Evolutionary conservation across 2,329 filamentous ascomycete genomes (phyloP), one percentile per base, ranked within the genome.

Genomic region (Aspergillus terreus): DNA sequence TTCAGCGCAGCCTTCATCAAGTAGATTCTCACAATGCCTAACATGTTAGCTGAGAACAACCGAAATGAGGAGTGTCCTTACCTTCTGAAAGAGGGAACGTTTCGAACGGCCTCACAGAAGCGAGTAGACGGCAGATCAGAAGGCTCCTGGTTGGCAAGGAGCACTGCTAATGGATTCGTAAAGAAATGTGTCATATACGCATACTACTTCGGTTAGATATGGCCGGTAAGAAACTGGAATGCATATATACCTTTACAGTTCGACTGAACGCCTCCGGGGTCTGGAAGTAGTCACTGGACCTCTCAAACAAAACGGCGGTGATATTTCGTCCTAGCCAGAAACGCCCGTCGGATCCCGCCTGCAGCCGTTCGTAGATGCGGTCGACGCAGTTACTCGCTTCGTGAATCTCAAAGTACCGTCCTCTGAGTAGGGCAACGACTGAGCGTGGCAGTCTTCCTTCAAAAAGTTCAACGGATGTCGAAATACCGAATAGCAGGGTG

Each of bases 121-220:
- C 78, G 74, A 6, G 53, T 54, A 56, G 63, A 48, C 61, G 76
- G 44, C 11, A 63, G 55, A 1, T 69, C 46, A 2, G 64, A 58
- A 7, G 54, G 36, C 15, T 44, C 21, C 9, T 59, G 47, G 6
- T 61, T 50, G 42, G 63, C 63, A n/a, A 83, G 65, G 43, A 85
- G 73, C 3, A 80, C 63, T 32, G 78, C 78, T 2, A 83, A 65
- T 6, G 79, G 76, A 59, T 83, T 85, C 23, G 82, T 81, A 56
- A 83, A 85, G 63, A 82, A 84, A 57, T 83, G 80, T 7, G 80
- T 80, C 82, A 86, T 84, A 60, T 82, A 82, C 1, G 79, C 76
- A 65, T 85, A 85, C 72, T 83, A 66, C 4, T 6, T 51, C 11
- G 19, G 48, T 47, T 72, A 55, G 69, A 58, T 52, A n/a, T 32